phyloP scores from a whole-genome alignment of 345 rosid species.

The Populus simonii region DNA sequence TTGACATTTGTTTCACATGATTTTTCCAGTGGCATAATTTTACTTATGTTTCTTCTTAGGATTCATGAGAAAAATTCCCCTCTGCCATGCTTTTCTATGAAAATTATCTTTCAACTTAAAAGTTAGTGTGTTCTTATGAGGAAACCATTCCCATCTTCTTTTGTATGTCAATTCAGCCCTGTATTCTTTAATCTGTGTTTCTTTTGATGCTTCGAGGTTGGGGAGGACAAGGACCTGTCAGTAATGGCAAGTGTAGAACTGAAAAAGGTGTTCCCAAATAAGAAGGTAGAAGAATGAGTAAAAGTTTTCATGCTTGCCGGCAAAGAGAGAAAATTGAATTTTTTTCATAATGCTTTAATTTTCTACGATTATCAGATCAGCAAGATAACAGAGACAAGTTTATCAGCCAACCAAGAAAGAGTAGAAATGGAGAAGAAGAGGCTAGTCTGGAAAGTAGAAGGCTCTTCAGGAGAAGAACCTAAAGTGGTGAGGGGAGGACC shows the following conservation, averaged over 20 bases:
- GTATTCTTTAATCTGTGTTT: neutral
- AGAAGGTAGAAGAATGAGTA: slow-evolving; percentile 42
- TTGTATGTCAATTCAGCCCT: neutral
- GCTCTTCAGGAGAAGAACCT: slow-evolving; percentile 29
- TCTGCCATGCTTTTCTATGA: too few relatives aligned
- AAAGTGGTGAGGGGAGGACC: slow-evolving; percentile 52
- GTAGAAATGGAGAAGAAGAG: slow-evolving; percentile 71
- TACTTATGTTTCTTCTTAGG: too few relatives aligned
- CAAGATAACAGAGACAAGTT: slow-evolving; percentile 60
- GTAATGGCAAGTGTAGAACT: slow-evolving; percentile 62
- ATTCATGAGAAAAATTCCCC: too few relatives aligned
- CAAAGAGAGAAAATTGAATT: too few relatives aligned
- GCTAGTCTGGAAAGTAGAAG: slow-evolving; percentile 72
- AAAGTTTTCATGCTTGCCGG: neutral
- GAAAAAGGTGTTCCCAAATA: slow-evolving; percentile 56
- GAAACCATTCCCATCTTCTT: too few relatives aligned
- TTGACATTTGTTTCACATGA: too few relatives aligned
- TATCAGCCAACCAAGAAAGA: slow-evolving; percentile 86
- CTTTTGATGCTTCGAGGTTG: slow-evolving; percentile 37
- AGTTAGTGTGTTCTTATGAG: too few relatives aligned
- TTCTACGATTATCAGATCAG: slow-evolving; percentile 43
- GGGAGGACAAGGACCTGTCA: slow-evolving; percentile 78
- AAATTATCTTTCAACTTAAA: too few relatives aligned
- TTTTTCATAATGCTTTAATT: neutral
- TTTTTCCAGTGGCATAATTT: too few relatives aligned